Conservation (phyloP, 2,329 filamentous ascomycete species). For the Calonectria pseudoreteaudii region DNA sequence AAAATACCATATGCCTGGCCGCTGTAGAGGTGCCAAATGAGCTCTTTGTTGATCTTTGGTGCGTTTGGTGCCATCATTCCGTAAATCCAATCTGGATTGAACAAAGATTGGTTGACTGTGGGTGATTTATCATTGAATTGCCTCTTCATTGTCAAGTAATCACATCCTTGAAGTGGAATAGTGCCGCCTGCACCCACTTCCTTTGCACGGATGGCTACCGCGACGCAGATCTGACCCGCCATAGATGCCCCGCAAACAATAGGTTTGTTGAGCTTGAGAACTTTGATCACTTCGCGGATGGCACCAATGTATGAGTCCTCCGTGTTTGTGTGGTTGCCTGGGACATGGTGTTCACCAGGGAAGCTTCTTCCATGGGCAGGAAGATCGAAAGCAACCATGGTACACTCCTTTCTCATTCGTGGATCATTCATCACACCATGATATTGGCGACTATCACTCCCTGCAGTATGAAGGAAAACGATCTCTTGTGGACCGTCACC, state of each 20-base stretch:
- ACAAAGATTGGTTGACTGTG: neutral
- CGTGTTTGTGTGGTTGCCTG: neutral
- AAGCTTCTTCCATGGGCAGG: neutral
- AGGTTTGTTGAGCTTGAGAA: neutral
- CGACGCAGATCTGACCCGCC: neutral
- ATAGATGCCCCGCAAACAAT: neutral
- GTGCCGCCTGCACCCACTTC: neutral
- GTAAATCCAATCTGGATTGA: too few relatives aligned
- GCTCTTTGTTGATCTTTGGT: neutral
- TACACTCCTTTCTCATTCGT: neutral
- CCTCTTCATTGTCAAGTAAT: too few relatives aligned
- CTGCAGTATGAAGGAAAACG: neutral
- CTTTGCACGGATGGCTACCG: neutral
- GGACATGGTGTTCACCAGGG: neutral
- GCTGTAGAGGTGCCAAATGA: neutral
- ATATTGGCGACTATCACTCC: neutral
- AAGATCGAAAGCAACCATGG: neutral
- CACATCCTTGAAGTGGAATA: neutral
- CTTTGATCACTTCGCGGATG: neutral
- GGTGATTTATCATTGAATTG: too few relatives aligned
- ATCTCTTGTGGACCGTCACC: neutral
- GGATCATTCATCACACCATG: neutral
- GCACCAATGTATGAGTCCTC: neutral
- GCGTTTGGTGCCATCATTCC: neutral
- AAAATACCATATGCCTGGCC: neutral